Percentiles rank a stretch among this genome's conserved stretches.
Conservation (phyloP, 352 stramenopile genomes). For the Plasmopara viticola region DNA sequence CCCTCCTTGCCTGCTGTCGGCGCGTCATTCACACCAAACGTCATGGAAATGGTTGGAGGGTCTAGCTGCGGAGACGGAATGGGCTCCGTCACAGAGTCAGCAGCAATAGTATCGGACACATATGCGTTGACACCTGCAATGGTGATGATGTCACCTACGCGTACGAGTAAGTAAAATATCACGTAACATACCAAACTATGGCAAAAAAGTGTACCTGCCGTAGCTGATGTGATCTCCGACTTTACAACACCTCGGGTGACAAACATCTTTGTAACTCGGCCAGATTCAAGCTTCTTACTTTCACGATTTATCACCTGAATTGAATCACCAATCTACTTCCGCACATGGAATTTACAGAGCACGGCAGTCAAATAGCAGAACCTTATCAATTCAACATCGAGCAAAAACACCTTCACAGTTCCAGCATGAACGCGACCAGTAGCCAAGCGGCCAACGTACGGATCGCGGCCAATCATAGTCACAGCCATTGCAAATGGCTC, state of each 20-base stretch:
- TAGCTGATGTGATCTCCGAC: slow-evolving; percentile 84
- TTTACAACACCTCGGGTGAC: slow-evolving; percentile 72
- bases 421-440: slow-evolving; percentile 94
- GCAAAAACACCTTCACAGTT: slow-evolving; percentile 51
- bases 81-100: slow-evolving; percentile 61
- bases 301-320: slow-evolving; percentile 88
- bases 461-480: slow-evolving; percentile 95
- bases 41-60: slow-evolving; percentile 97
- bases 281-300: slow-evolving; percentile 69
- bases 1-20: slow-evolving; percentile 94
- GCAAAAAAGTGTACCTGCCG: slow-evolving; percentile 42
- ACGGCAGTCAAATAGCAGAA: slow-evolving; percentile 5
- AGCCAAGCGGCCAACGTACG: slow-evolving; percentile 96
- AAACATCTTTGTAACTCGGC: slow-evolving; percentile 86
- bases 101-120: slow-evolving; percentile 87
- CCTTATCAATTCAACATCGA: neutral
- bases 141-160: slow-evolving; percentile 95
- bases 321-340: slow-evolving; percentile 63
- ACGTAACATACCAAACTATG: neutral
- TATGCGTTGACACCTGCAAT: slow-evolving; percentile 90
- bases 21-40: slow-evolving; percentile 96
- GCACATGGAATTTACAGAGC: neutral
- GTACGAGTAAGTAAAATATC: neutral
- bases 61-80: slow-evolving; percentile 92
- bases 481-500: slow-evolving; percentile 93